A percentile compares a stretch with the other conserved stretches of the same genome.
Conservation (phyloP, 2,329 filamentous ascomycete genomes). For the Cordyceps cicadae region DNA sequence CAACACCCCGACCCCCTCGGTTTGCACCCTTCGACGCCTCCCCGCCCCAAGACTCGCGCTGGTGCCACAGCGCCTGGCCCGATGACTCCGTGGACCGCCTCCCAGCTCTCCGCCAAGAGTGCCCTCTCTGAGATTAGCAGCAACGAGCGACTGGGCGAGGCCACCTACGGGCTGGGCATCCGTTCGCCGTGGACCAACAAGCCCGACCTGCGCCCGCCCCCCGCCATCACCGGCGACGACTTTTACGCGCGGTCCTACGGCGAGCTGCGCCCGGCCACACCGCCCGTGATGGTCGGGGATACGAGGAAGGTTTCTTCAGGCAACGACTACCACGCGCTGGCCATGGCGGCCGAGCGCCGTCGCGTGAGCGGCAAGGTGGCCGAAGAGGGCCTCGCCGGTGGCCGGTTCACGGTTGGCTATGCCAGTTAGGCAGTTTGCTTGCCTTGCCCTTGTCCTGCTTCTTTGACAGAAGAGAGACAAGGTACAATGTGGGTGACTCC, state of each 20-base stretch:
- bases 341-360: slow-evolving; percentile 34
- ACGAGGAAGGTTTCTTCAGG: slow-evolving; percentile 50
- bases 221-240: slow-evolving; percentile 41
- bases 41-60: neutral
- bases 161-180: slow-evolving; percentile 33
- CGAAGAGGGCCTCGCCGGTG: slow-evolving; percentile 56
- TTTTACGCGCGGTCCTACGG: slow-evolving; percentile 53
- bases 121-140: slow-evolving; percentile 38
- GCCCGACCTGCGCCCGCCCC: slow-evolving; percentile 24
- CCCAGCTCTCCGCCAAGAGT: slow-evolving; percentile 14
- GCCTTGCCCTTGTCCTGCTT: neutral
- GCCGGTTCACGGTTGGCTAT: slow-evolving; percentile 9
- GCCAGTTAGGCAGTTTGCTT: neutral
- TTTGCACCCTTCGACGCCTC: slow-evolving; percentile 33
- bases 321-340: slow-evolving; percentile 41
- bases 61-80: neutral
- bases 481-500: neutral
- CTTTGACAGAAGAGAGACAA: neutral
- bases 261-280: slow-evolving; percentile 44
- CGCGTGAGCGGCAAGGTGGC: slow-evolving; percentile 66
- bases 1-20: slow-evolving; percentile 46
- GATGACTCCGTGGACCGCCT: slow-evolving; percentile 13
- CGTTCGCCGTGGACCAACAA: slow-evolving; percentile 20
- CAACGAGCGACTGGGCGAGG: slow-evolving; percentile 35
- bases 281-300: slow-evolving; percentile 43